These are phyloP conservation scores for Coemansia sp. DNA, from an alignment of 192 early-diverging fungal species.

Conservation along the genomic window DNA sequence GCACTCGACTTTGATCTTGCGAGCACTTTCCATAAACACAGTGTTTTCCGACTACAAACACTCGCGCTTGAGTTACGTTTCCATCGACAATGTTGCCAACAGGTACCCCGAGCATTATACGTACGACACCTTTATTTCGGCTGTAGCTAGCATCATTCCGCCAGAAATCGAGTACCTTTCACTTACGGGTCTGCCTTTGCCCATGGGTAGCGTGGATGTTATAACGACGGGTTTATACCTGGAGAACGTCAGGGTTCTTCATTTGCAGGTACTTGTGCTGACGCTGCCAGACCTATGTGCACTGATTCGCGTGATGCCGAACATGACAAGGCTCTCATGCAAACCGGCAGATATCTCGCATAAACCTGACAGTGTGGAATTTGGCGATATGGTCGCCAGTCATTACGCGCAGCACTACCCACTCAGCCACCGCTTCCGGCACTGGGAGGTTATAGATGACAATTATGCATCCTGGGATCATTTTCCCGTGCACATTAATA, in stretches of 20 bases:
- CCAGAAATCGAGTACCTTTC: neutral
- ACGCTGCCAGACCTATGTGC: neutral
- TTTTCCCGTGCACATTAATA: neutral
- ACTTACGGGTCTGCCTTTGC: neutral
- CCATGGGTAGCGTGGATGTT: neutral
- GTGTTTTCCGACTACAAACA: constrained; percentile 6
- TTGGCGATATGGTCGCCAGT: neutral
- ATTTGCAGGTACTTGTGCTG: neutral
- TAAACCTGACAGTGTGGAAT: neutral
- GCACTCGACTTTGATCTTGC: constrained; percentile 10
- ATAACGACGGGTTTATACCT: neutral
- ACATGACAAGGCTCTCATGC: neutral
- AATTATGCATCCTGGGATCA: too few relatives aligned
- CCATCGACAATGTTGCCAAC: neutral
- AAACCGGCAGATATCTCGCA: neutral
- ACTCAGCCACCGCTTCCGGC: neutral
- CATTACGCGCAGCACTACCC: neutral
- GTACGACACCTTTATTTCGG: too few relatives aligned
- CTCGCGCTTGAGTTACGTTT: neutral
- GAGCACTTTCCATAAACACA: neutral
- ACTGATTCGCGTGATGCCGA: neutral
- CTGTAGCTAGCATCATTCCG: neutral
- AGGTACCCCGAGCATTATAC: neutral
- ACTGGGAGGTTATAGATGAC: neutral
- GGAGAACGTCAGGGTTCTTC: neutral